Conservation (phyloP, 75 land plant species). For the Picea glauca region DNA sequence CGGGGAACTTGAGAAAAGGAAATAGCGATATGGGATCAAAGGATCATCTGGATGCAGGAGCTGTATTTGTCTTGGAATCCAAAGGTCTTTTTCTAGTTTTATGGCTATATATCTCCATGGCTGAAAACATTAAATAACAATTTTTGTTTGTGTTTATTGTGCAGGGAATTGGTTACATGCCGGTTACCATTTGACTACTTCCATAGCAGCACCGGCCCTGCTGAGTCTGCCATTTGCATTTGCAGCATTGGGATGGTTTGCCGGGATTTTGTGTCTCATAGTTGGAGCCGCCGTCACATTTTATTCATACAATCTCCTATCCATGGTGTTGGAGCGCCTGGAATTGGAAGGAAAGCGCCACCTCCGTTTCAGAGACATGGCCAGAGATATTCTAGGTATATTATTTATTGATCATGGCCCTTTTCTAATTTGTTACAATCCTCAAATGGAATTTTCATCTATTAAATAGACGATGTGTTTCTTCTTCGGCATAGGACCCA, state of each 20-base stretch:
- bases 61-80: conserved; percentile 66
- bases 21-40: too few relatives aligned
- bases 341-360: conserved; percentile 46
- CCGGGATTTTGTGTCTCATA: conserved; percentile 37
- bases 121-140: background rate
- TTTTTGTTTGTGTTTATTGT: background rate
- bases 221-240: conserved; percentile 75
- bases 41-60: conserved; percentile 43
- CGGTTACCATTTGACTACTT: conserved; percentile 78
- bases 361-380: conserved; percentile 75
- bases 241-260: conserved; percentile 60
- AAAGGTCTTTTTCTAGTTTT: conserved; percentile 34
- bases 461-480: too few relatives aligned
- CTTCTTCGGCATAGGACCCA: conserved; percentile 38
- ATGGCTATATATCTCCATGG: background rate
- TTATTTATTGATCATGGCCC: too few relatives aligned
- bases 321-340: conserved; percentile 66
- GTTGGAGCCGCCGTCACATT: conserved; percentile 61
- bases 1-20: too few relatives aligned
- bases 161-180: conserved; percentile 83
- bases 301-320: conserved; percentile 66
- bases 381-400: conserved; percentile 55
- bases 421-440: too few relatives aligned
- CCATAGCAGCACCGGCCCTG: conserved; percentile 75
- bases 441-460: too few relatives aligned